Percentiles rank a stretch among this genome's conserved stretches.
These are phyloP conservation scores for Vararia minispora DNA, from an alignment of 768 basidiomycete species.

Conservation along the genomic window DNA sequence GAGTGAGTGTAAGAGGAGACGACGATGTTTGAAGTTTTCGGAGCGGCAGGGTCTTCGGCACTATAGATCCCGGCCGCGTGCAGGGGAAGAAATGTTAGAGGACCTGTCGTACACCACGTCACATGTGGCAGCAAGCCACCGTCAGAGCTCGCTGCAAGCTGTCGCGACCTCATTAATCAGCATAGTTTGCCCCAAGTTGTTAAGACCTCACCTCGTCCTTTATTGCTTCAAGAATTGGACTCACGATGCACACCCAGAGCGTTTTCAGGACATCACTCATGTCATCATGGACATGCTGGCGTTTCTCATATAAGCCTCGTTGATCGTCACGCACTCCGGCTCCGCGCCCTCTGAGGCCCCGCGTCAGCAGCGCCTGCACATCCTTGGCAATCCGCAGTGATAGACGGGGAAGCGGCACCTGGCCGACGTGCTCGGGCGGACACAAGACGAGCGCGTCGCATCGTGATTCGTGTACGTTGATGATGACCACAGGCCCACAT, in stretches of 20 bases:
- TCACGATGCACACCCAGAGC: too few species aligned
- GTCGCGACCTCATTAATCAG: constrained; percentile 1
- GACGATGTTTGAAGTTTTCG: constrained; percentile 4
- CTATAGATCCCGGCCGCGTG: constrained; percentile 11
- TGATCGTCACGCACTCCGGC: not conserved
- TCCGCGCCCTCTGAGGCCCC: not conserved
- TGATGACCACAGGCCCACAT: constrained; percentile 7
- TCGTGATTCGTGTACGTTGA: constrained; percentile 5
- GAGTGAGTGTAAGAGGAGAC: constrained; percentile 10
- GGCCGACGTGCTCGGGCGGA: not conserved
- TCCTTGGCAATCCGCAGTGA: too few species aligned
- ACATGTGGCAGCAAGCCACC: constrained; percentile 5
- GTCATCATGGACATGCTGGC: not conserved
- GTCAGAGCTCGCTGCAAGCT: not conserved
- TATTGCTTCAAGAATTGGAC: not conserved
- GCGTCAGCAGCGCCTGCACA: not conserved
- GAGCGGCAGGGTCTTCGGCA: not conserved
- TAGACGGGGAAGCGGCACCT: constrained; percentile 4
- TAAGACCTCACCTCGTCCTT: not conserved
- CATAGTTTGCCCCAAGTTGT: constrained; percentile 4
- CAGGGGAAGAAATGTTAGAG: constrained; percentile 8
- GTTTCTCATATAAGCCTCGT: too few species aligned
- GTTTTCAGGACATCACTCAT: not conserved
- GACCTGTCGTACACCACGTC: constrained; percentile 13
- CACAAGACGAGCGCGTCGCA: constrained; percentile 9